phyloP scores from a whole-genome alignment of 2,329 filamentous ascomycete genomes.

The Penicillium griseofulvum region DNA sequence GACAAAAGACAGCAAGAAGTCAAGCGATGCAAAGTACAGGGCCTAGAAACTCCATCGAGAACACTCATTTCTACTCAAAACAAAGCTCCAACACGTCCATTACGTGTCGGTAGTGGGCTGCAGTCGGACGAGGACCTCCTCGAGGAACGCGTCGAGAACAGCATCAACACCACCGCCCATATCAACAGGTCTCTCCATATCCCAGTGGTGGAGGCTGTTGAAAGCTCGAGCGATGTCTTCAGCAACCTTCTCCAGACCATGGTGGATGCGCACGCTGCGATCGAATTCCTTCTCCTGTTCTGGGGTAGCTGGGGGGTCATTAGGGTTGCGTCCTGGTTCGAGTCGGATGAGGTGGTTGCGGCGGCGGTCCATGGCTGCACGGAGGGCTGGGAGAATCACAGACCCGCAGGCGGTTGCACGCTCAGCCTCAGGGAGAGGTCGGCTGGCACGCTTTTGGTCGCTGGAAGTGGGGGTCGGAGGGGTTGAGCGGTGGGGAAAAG shows the following conservation, averaged over 20 bases:
- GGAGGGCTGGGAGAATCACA: conserved; percentile 88
- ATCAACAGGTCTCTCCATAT: conserved; percentile 80
- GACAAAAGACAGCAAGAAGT: neutral
- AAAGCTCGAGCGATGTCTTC: conserved; percentile 80
- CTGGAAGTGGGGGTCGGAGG: conserved; percentile 15
- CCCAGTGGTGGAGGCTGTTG: conserved; percentile 84
- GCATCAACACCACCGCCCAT: conserved; percentile 90
- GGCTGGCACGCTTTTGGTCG: conserved; percentile 18
- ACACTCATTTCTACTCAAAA: neutral
- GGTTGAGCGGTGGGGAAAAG: conserved; percentile 4
- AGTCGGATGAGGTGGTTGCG: conserved; percentile 54
- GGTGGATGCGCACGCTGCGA: conserved; percentile 21
- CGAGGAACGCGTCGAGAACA: conserved; percentile 86
- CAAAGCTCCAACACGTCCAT: neutral
- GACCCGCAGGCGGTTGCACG: conserved; percentile 18
- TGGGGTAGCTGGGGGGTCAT: conserved; percentile 19
- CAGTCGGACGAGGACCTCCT: conserved; percentile 88
- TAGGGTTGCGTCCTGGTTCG: conserved; percentile 24
- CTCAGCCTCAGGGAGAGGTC: conserved; percentile 15
- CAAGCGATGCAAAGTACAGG: neutral
- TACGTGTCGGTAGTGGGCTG: conserved; percentile 60
- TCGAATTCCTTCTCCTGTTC: conserved; percentile 19
- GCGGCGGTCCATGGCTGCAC: conserved; percentile 83
- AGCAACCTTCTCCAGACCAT: conserved; percentile 52
- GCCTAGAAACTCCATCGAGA: neutral